Conservation (phyloP, 345 rosid genomes). For the Leavenworthia alabamica region DNA sequence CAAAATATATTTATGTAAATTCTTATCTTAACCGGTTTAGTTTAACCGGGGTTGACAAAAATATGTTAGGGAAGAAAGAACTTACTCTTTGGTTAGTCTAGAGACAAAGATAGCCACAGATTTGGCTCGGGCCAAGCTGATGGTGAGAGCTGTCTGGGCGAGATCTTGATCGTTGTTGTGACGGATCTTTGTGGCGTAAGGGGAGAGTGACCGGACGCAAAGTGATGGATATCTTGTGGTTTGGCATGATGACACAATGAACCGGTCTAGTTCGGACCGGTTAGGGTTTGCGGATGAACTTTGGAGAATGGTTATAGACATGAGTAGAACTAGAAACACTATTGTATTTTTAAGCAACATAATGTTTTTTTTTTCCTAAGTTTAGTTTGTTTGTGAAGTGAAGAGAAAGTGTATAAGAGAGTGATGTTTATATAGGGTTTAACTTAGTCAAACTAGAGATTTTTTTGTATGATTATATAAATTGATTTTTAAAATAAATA, state of each 20-base stretch:
- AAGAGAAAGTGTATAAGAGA: background rate
- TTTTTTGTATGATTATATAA: background rate
- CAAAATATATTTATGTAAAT: background rate
- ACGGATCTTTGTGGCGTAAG: conserved; percentile 49
- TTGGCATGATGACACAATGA: conserved; percentile 58
- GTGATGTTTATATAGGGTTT: conserved; percentile 13
- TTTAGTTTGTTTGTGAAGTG: background rate
- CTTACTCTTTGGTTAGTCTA: conserved; percentile 47
- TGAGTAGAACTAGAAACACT: conserved; percentile 17
- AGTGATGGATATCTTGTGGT: conserved; percentile 61
- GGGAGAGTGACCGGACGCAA: conserved; percentile 56
- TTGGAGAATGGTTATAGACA: conserved; percentile 12
- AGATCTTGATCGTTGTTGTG: conserved; percentile 53
- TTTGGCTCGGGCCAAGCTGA: conserved; percentile 54
- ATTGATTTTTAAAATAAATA: background rate
- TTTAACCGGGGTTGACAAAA: background rate
- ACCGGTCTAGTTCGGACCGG: conserved; percentile 22
- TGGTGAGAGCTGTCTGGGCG: conserved; percentile 55
- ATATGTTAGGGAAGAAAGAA: background rate
- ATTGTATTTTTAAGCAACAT: conserved; percentile 17
- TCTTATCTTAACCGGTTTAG: background rate
- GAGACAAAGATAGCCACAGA: conserved; percentile 46
- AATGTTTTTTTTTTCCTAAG: background rate
- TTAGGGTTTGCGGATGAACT: conserved; percentile 11
- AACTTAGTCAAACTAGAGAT: conserved; percentile 13